Evolutionary conservation across 352 stramenopile genomes (phyloP).

Genomic region (Bremia lactucae): DNA sequence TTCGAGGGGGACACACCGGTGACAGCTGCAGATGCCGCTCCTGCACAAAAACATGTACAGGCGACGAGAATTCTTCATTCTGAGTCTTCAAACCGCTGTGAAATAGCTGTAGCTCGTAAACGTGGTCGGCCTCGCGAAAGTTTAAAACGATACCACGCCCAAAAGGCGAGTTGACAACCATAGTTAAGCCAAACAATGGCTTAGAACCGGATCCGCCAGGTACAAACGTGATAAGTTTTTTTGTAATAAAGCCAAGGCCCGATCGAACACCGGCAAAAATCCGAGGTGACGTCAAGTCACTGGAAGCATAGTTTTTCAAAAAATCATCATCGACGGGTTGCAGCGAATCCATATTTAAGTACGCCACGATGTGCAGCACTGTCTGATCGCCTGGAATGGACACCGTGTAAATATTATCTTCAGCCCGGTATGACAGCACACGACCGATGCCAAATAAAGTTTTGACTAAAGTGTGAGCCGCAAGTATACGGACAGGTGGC

Average conservation of each 20-base stretch:
- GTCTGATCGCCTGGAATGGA: conserved; percentile 29
- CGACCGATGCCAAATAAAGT: conserved; percentile 71
- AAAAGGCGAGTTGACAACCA: conserved; percentile 67
- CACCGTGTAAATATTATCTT: conserved; percentile 68
- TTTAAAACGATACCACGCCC: conserved; percentile 52
- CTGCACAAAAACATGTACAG: conserved; percentile 37
- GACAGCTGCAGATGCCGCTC: conserved; percentile 40
- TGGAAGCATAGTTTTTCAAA: conserved; percentile 17
- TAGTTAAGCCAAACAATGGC: conserved; percentile 38
- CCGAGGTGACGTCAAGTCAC: conserved; percentile 31
- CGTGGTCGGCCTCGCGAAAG: conserved; percentile 47
- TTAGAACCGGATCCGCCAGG: conserved; percentile 33
- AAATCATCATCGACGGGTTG: conserved; percentile 28
- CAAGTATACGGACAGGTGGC: conserved; percentile 29
- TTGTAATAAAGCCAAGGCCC: conserved; percentile 67
- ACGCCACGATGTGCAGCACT: conserved; percentile 33
- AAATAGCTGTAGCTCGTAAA: conserved; percentile 65
- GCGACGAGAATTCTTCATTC: conserved; percentile 9
- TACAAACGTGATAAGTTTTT: conserved; percentile 68
- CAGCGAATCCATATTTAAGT: conserved; percentile 38
- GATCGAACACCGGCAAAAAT: conserved; percentile 70
- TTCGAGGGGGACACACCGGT: conserved; percentile 42
- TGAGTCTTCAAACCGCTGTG: conserved; percentile 25
- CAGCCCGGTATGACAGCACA: conserved; percentile 44
- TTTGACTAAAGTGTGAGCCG: conserved; percentile 45